phyloP scores from a whole-genome alignment of 2,329 filamentous ascomycete species.

The Cryphonectria naterciae region DNA sequence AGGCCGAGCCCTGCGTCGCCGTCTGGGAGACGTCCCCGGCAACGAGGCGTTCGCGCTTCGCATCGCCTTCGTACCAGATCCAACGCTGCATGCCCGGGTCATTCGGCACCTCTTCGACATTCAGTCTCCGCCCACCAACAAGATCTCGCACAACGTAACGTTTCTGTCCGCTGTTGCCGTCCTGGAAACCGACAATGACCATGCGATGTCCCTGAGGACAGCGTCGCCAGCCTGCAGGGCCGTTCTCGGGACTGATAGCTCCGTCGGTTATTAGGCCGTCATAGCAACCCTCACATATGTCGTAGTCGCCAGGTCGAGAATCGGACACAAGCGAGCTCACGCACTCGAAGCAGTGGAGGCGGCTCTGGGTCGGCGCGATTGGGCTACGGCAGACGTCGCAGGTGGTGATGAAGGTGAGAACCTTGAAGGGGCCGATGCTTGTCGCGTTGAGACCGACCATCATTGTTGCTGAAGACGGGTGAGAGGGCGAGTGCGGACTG shows the following conservation, averaged over 20 bases:
- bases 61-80: constrained; percentile 51
- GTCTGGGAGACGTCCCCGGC: constrained; percentile 54
- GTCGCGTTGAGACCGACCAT: constrained; percentile 51
- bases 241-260: constrained; percentile 75
- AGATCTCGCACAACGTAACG: constrained; percentile 72
- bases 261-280: constrained; percentile 63
- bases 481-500: constrained; percentile 47
- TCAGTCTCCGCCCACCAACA: constrained; percentile 75
- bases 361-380: constrained; percentile 69
- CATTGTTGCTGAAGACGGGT: constrained; percentile 51
- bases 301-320: constrained; percentile 73
- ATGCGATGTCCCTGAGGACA: constrained; percentile 84
- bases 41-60: constrained; percentile 51
- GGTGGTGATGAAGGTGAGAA: constrained; percentile 71
- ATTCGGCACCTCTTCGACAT: constrained; percentile 54
- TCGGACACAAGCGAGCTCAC: constrained; percentile 54
- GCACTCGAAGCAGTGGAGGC: constrained; percentile 82
- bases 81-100: constrained; percentile 50
- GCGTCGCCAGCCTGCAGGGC: constrained; percentile 78
- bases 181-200: constrained; percentile 77
- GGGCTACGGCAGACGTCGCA: constrained; percentile 79
- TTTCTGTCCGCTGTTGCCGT: constrained; percentile 66
- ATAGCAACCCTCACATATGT: constrained; percentile 83
- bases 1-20: constrained; percentile 41
- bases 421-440: constrained; percentile 62